Evolutionary conservation across 495 filamentous ascomycete genomes (phyloP), one percentile per base, ranked within the genome.

Genomic region (Xylaria castorea): DNA sequence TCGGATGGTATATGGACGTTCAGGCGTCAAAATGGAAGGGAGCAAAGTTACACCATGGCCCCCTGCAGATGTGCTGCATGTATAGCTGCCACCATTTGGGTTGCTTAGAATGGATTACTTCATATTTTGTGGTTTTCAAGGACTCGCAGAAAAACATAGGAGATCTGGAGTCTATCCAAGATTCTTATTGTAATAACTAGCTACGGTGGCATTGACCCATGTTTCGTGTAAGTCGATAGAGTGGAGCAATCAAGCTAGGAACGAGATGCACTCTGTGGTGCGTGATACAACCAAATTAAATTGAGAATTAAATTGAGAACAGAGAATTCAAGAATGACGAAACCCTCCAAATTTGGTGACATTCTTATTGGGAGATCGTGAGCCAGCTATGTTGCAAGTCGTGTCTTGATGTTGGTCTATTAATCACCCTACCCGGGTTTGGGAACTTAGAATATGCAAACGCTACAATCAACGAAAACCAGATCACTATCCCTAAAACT

Each of bases 141-240:
- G 70, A 53, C 60, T 67, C 50, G 22, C 51, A 51, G 30, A 63
- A 48, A 48, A n/a, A 62, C 46, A 62, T 18, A 44, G 71, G n/a
- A 69, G 20, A 67, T 72, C 64, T 66, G 48, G 53, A 38, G 51
- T 68, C 63, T 62, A 55, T 3, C 22, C 44, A 69, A 40, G 44
- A 63, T 61, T 62, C 48, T 62, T 68, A 68, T 25, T 42, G 71
- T 73, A 68, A 73, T 73, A 73, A 73, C 65, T 73, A 73, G 69
- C 71, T 12, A 25, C 18, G 34, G 55, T 69, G 38, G 57, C 50
- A 57, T 72, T 60, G 62, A 36, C 44, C 70, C 70, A 66, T 57
- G 38, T 55, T 57, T 32, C 36, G 36, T 71, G 46, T 71, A 65
- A 36, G 69, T 65, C 61, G 61, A 71, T 71, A 71, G 60, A 71